Conservation (phyloP, 2,329 filamentous ascomycete species). For the Colletotrichum gloeosporioides region DNA sequence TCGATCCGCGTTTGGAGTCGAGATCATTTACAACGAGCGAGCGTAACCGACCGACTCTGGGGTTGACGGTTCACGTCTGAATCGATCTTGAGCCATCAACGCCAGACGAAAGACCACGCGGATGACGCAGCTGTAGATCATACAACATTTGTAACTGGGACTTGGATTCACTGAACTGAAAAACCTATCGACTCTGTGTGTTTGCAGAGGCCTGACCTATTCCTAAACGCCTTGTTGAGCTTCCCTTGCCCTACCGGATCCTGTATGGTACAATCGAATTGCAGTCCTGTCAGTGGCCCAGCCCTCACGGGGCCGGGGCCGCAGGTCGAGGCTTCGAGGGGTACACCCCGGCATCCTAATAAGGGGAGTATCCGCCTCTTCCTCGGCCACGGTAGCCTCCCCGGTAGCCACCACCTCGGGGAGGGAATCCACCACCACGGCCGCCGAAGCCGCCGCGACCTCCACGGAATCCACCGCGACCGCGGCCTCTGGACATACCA, state of each 20-base stretch:
- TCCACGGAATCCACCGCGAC: conserved; percentile 59
- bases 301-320: not conserved
- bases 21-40: not conserved
- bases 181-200: conserved; percentile 3
- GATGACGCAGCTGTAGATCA: not conserved
- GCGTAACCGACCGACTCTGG: not conserved
- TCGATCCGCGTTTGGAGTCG: not conserved
- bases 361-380: conserved; percentile 69
- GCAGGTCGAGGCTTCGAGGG: not conserved
- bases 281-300: not conserved
- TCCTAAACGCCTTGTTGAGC: conserved; percentile 16
- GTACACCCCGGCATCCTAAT: conserved; percentile 47
- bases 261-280: conserved; percentile 22
- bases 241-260: conserved; percentile 7
- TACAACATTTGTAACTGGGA: not conserved
- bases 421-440: conserved; percentile 51
- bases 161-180: not conserved
- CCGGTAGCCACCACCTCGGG: conserved; percentile 67
- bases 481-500: conserved; percentile 85
- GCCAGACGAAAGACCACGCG: not conserved
- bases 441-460: conserved; percentile 57
- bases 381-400: conserved; percentile 72
- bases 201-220: conserved; percentile 7
- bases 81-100: not conserved
- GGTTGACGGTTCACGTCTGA: not conserved